Evolutionary conservation across 768 basidiomycete species (phyloP).

Genomic region (Lentinula sp.): DNA sequence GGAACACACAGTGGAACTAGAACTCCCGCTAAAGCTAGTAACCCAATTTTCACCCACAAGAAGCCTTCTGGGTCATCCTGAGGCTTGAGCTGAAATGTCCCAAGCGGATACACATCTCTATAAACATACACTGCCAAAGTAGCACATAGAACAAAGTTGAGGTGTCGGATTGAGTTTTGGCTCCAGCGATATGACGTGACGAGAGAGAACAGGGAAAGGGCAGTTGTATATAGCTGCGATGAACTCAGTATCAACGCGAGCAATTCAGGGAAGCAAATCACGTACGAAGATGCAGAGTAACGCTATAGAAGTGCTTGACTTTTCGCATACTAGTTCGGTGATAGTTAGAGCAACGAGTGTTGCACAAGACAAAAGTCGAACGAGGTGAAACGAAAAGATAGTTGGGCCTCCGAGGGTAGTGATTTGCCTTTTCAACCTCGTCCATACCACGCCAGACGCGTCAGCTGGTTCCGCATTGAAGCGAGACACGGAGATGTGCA

Average conservation of each 20-base stretch:
- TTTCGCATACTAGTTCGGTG: constrained; percentile 26
- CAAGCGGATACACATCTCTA: constrained; percentile 55
- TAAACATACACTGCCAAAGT: constrained; percentile 45
- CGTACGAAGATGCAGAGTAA: constrained; percentile 25
- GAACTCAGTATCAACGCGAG: not conserved
- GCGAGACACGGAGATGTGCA: not conserved
- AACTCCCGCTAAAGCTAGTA: constrained; percentile 38
- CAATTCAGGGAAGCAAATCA: not conserved
- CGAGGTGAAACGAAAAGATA: not conserved
- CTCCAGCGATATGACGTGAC: constrained; percentile 29
- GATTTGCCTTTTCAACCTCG: not conserved
- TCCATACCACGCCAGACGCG: not conserved
- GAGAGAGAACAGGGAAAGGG: constrained; percentile 35
- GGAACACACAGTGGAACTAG: constrained; percentile 52
- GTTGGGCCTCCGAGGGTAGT: constrained; percentile 1
- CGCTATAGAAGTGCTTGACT: constrained; percentile 23
- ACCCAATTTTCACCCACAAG: constrained; percentile 45
- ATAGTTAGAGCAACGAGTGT: constrained; percentile 42
- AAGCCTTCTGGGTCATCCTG: constrained; percentile 40
- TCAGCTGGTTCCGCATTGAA: too few species aligned
- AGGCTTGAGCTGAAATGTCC: constrained; percentile 44
- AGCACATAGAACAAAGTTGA: constrained; percentile 40
- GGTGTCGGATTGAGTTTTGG: constrained; percentile 33
- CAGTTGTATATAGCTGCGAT: constrained; percentile 34
- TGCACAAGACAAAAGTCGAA: constrained; percentile 35